A percentile compares a stretch with the other conserved stretches of the same genome.
phyloP scores from a whole-genome alignment of 352 stramenopile genomes.

The Phytophthora ohioensis region DNA sequence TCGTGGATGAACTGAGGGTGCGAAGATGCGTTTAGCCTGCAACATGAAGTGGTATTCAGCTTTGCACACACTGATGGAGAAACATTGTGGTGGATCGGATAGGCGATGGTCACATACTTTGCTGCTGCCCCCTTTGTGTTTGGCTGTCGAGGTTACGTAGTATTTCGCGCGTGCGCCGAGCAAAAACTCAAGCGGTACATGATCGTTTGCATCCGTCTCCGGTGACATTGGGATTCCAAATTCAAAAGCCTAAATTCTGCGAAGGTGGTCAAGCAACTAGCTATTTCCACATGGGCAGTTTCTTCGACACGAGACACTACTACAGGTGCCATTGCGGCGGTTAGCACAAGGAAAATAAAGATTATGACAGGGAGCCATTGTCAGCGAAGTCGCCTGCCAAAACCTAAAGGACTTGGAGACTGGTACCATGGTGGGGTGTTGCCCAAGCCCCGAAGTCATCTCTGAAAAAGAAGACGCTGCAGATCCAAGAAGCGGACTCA shows the following conservation, averaged over 20 bases:
- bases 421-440: constrained; percentile 35
- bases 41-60: background rate
- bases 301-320: constrained; percentile 20
- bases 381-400: background rate
- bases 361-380: background rate
- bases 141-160: constrained; percentile 34
- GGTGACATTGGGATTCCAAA: constrained; percentile 17
- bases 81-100: background rate
- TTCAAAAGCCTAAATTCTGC: background rate
- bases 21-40: constrained; percentile 24
- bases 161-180: constrained; percentile 55
- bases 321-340: background rate
- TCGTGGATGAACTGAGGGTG: constrained; percentile 33
- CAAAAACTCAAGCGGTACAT: constrained; percentile 77
- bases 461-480: constrained; percentile 22
- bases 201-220: constrained; percentile 45
- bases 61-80: too few species aligned
- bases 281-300: constrained; percentile 38
- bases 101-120: constrained; percentile 5
- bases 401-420: background rate
- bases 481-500: constrained; percentile 30
- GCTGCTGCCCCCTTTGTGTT: background rate
- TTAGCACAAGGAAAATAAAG: constrained; percentile 4
- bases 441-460: constrained; percentile 20
- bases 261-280: background rate